These are phyloP conservation scores for Ceratobasidium sp. DNA, from an alignment of 1,284 basidiomycete species.

Conservation along the genomic window DNA sequence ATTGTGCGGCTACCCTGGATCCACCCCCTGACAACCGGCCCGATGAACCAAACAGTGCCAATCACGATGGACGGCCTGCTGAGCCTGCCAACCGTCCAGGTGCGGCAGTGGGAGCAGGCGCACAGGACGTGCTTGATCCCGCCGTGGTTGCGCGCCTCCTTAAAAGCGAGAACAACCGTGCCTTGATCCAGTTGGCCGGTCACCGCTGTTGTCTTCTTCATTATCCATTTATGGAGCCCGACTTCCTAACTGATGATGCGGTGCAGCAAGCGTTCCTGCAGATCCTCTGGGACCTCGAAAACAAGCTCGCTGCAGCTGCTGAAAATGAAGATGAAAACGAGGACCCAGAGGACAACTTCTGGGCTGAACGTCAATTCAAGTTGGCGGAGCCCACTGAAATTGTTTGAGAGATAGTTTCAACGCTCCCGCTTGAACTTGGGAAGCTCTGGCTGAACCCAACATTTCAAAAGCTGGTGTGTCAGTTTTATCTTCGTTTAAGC, in stretches of 20 bases:
- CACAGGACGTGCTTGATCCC: background rate
- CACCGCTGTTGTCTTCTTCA: background rate
- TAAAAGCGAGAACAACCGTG: background rate
- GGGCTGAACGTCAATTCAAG: background rate
- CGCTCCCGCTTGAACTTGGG: background rate
- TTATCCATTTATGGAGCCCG: background rate
- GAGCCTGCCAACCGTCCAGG: background rate
- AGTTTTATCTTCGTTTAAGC: background rate
- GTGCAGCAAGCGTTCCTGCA: background rate
- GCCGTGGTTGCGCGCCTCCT: background rate
- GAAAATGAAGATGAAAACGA: background rate
- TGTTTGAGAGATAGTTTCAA: background rate
- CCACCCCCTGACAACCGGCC: no score
- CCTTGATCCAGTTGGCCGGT: background rate
- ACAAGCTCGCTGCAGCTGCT: background rate
- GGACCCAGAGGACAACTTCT: background rate
- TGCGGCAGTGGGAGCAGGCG: background rate
- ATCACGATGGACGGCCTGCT: background rate
- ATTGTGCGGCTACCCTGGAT: no score
- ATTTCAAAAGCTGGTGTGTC: background rate
- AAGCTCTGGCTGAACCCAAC: background rate
- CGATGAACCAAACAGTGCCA: no score
- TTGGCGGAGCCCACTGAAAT: background rate
- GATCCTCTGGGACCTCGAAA: background rate
- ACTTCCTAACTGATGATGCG: background rate